A percentile compares a stretch with the other conserved stretches of the same genome.
These are phyloP conservation scores for Diversispora epigaea DNA, from an alignment of 192 early-diverging fungal species.

Conservation along the genomic window DNA sequence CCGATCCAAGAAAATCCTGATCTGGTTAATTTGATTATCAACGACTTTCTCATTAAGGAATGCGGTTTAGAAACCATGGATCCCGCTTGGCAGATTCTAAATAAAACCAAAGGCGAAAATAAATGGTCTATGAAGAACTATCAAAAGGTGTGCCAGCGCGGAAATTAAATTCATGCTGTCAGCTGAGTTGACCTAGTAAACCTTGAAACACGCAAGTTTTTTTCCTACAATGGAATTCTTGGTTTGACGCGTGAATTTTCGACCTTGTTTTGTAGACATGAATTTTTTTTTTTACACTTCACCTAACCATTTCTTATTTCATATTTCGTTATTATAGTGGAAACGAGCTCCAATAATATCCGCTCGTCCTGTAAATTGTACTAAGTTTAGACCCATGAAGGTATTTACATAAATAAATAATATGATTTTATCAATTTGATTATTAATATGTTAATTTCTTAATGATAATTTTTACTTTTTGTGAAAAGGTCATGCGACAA, in stretches of 20 bases:
- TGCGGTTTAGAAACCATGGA: conserved; percentile 50
- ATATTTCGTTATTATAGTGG: conserved; percentile 41
- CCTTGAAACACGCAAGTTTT: conserved; percentile 2
- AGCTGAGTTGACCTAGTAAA: background rate
- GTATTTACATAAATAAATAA: conserved; percentile 11
- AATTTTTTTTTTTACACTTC: background rate
- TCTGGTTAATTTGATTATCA: conserved; percentile 52
- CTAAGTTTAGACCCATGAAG: conserved; percentile 56
- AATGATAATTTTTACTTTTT: background rate
- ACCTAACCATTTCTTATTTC: background rate
- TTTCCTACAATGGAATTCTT: conserved; percentile 10
- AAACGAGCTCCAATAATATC: conserved; percentile 50
- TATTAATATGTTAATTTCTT: background rate
- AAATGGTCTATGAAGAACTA: conserved; percentile 63
- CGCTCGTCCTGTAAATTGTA: conserved; percentile 35
- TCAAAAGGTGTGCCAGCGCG: conserved; percentile 47
- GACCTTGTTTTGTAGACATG: background rate
- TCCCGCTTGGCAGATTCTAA: conserved; percentile 53
- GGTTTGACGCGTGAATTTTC: conserved; percentile 3
- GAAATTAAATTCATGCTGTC: background rate
- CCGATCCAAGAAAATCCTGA: conserved; percentile 53
- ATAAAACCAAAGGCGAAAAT: conserved; percentile 52
- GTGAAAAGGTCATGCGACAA: conserved; percentile 50
- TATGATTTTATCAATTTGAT: background rate
- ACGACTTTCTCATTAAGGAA: conserved; percentile 54